Percentiles rank a stretch among this genome's conserved stretches.
These are phyloP conservation scores for Graphilbum fragrans DNA, from an alignment of 2,329 filamentous ascomycete species.

Conservation along the genomic window DNA sequence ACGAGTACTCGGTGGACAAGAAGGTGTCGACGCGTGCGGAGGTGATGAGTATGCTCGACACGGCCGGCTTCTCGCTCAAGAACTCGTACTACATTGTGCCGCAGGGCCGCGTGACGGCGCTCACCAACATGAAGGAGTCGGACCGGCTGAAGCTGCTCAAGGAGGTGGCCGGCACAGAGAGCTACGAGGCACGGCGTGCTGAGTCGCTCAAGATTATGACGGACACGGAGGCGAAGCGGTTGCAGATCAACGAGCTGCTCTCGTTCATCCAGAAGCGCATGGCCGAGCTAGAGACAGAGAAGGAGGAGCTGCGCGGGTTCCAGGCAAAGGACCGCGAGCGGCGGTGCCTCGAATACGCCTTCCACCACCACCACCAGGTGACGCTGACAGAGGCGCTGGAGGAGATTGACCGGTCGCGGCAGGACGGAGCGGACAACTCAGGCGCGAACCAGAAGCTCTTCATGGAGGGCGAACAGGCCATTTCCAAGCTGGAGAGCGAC, in stretches of 20 bases:
- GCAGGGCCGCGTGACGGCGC: constrained; percentile 84
- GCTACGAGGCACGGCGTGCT: constrained; percentile 83
- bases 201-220: constrained; percentile 96
- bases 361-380: constrained; percentile 80
- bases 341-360: constrained; percentile 85
- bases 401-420: constrained; percentile 68
- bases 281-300: constrained; percentile 86
- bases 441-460: constrained; percentile 71
- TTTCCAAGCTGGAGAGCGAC: constrained; percentile 63
- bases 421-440: constrained; percentile 72
- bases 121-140: constrained; percentile 98
- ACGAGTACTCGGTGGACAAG: constrained; percentile 94
- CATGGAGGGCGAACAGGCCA: constrained; percentile 64
- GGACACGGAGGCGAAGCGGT: constrained; percentile 87
- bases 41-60: constrained; percentile 90
- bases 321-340: constrained; percentile 92
- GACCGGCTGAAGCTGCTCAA: constrained; percentile 84
- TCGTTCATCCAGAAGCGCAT: constrained; percentile 86
- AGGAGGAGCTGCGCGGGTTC: constrained; percentile 85
- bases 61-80: constrained; percentile 88
- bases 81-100: constrained; percentile 99
- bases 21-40: constrained; percentile 85
- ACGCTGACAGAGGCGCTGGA: constrained; percentile 68
- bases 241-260: constrained; percentile 87
- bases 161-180: constrained; percentile 95